Evolutionary conservation across 2,329 filamentous ascomycete species (phyloP).

Genomic region (Fusarium heterosporum): DNA sequence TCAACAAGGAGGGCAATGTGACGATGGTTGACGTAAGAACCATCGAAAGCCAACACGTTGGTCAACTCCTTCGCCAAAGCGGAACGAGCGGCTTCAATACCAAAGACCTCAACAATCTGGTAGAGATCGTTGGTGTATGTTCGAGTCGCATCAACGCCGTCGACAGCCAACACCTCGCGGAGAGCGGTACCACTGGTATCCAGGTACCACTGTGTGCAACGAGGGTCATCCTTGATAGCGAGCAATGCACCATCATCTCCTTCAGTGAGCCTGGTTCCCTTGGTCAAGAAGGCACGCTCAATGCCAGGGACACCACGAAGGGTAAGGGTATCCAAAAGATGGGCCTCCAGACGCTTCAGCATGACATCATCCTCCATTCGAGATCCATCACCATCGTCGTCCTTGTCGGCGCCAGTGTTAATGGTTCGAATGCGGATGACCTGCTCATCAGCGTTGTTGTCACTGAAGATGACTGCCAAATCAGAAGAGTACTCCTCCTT

Average conservation of each 20-base stretch:
- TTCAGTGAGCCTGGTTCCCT: constrained; percentile 76
- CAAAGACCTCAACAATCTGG: constrained; percentile 93
- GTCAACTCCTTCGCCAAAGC: constrained; percentile 90
- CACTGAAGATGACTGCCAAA: constrained; percentile 93
- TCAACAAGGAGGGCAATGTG: constrained; percentile 95
- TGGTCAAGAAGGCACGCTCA: constrained; percentile 92
- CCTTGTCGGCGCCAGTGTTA: constrained; percentile 69
- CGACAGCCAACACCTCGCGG: constrained; percentile 83
- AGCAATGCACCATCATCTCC: constrained; percentile 78
- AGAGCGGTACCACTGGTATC: constrained; percentile 94
- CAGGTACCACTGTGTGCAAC: constrained; percentile 93
- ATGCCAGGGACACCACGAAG: constrained; percentile 91
- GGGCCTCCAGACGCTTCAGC: constrained; percentile 89
- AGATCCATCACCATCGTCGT: constrained; percentile 70
- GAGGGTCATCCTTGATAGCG: constrained; percentile 76
- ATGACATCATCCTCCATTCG: constrained; percentile 87
- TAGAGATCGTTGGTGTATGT: constrained; percentile 97
- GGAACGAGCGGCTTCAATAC: constrained; percentile 92
- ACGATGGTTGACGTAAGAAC: constrained; percentile 99
- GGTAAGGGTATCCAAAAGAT: constrained; percentile 90
- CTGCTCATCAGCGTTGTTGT: constrained; percentile 96
- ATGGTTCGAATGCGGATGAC: constrained; percentile 93
- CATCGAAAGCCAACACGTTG: constrained; percentile 95
- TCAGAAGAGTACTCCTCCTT: constrained; percentile 89
- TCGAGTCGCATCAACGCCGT: constrained; percentile 85